Evolutionary conservation across 495 filamentous ascomycete genomes (phyloP), one percentile per base, ranked within the genome.

Genomic region (Neurospora pannonica): DNA sequence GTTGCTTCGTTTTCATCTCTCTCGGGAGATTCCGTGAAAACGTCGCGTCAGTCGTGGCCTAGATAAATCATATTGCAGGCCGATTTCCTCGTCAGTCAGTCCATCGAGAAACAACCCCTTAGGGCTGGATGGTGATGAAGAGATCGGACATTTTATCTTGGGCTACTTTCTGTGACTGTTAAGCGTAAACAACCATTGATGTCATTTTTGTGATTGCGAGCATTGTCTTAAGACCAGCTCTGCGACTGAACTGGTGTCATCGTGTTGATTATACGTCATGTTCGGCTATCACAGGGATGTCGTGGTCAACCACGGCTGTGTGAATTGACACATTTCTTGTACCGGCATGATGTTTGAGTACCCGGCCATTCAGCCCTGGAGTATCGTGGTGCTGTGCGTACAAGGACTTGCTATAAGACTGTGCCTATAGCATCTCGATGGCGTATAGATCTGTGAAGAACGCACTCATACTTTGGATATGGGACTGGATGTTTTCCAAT

Each of bases 21-120:
- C 75, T 75, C 75, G 75, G 76, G 77, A 76, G 79, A 78, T 75
- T 71, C 77, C 70, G 81, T 84, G 82, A 82, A 82, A 75, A 77
- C 74, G 77, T 76, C 81, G 85, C 81, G 84, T 86, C 84, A 85
- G 81, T 84, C 77, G 81, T 84, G 81, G 81, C 81, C 76, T 79
- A 87, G 85, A 87, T 70, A 13, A 77, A 85, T 78, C 74, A 84
- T 75, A 86, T 87, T 86, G 84, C 84, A 85, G 74, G 78, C 83
- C 75, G 79, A 80, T 79, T 69, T 81, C 80, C 76, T 74, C 75
- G 71, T 77, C 78, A 82, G 75, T 82, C 76, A 84, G 80, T 83
- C 83, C 83, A 82, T 78, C 80, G 75, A 80, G 76, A 67, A 78
- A 72, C 70, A 79, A 78, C 80, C 81, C 80, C 70, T 75, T 75